Base-by-base conservation (phyloP, 495 filamentous ascomycete genomes). In the Aspergillus wentii region DNA sequence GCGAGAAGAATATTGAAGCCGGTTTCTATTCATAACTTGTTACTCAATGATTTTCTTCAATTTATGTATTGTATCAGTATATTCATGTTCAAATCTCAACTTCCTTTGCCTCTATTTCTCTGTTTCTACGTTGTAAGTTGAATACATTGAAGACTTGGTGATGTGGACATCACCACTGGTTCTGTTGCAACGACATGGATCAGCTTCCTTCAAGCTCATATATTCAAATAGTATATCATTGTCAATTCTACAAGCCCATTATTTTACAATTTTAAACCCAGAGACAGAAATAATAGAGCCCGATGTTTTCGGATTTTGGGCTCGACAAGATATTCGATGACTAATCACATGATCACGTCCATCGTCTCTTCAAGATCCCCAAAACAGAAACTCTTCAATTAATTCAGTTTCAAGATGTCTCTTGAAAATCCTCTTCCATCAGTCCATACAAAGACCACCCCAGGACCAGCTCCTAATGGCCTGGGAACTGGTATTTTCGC, bases 401-500 rank as follows among this genome's bases (percentile, higher is more conserved):
- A 41, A 13, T 25, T 20, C 36, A 28, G 16, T 31, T 5, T 8
- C 21, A 54, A 35, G 14, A 63, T 59, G 52, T 43, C 54, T 8
- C 33, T 38, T 17, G 30, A 42, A 26, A 44, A 21, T 33, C 15
- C 40, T 11, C 39, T 51, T 4, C 55, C 51, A 11, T 52, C 44
- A 17, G 48, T 60, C 9, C 36, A 41, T 3, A 56, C 57, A 5
- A 66, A 52, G 34, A 57, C 63, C 9, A 48, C 36, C 3, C 46
- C 59, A 1, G 44, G 50, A 9, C 38, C 46, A 28, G 51, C 59
- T 11, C 48, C 54, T 1, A 43, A 50, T 48, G 61, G 56, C 26
- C 51, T 64, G 49, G 66, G 66, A 16, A 62, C 50, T 31, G 68
- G 68, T 8, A 51, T 75, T 7, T 71, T 69, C 38, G 64, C 71